Evolutionary conservation across 2,329 filamentous ascomycete species (phyloP), one percentile per base, ranked within the genome.

Genomic region (Calonectria leucothoes): DNA sequence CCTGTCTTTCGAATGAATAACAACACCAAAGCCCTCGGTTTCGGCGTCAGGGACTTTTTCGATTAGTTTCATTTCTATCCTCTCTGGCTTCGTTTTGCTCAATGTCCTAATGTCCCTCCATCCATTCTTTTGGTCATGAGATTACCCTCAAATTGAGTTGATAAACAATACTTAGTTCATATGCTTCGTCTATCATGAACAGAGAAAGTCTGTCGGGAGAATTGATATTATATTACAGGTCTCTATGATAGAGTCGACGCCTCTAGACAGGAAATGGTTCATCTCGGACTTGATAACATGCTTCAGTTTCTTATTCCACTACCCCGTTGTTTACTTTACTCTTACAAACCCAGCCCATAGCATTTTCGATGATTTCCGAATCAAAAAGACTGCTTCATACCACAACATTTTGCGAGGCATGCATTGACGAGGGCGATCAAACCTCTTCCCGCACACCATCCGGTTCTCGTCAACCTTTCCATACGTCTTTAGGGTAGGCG

Each of bases 1-100:
- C 79, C 84, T 87, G 55, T 85, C 84, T 76, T 81, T 86, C 77
- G 88, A 81, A 80, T 89, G 89, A 80, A 90, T 82, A 59, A 89
- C 86, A 72, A 89, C 87, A 7, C 88, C 90, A 66, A 90, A 78
- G 14, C 88, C 88, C 71, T 88, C 84, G 35, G 90, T 86, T 20
- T 85, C 85, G 57, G 87, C 75, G 29, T 87, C 84, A 20, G 83
- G 83, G 42, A 83, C 82, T 10, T 80, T 77, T 27, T 27, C 81
- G 75, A 25, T 69, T 74, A 23, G 15, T 55, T 10, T 69, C 48
- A 15, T 76, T 69, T 10, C 70, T 75, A 7, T 76, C 78, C 66
- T 81, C 71, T 49, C 74, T 73, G 20, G 77, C 69, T 49, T 82
- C 76, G 14, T 72, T 61, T 27, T 61, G 69, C 15, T 59, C 71